Evolutionary conservation across 345 rosid genomes (phyloP).

Genomic region (Crucihimalaya himalaica): DNA sequence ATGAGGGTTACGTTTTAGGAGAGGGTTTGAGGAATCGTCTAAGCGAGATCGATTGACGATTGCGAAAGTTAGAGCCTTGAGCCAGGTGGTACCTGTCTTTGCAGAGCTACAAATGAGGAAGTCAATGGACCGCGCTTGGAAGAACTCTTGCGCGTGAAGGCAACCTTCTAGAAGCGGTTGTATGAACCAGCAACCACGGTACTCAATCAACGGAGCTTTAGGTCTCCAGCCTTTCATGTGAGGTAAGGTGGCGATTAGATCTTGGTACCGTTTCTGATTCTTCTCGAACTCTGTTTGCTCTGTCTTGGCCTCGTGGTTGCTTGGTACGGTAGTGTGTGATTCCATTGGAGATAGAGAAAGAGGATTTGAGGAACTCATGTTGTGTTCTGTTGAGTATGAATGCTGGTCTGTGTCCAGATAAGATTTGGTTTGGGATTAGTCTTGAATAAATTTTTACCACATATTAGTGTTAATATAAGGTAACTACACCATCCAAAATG

Average conservation of each 20-base stretch:
- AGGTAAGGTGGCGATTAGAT: constrained; percentile 17
- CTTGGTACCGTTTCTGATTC: constrained; percentile 24
- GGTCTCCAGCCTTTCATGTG: constrained; percentile 15
- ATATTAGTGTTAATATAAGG: neutral
- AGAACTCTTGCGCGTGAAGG: constrained; percentile 22
- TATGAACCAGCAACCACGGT: constrained; percentile 4
- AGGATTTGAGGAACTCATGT: neutral
- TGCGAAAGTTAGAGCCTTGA: constrained; percentile 33
- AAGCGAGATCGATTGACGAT: constrained; percentile 13
- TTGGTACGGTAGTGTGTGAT: neutral
- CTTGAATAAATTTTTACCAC: neutral
- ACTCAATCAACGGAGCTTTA: neutral
- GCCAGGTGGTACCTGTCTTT: constrained; percentile 41
- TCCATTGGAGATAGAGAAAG: constrained; percentile 2
- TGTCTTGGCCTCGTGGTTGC: constrained; percentile 2
- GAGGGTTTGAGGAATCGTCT: neutral
- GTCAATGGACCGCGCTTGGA: constrained; percentile 22
- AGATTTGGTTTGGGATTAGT: neutral
- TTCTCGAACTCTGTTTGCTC: constrained; percentile 20
- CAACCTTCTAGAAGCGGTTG: constrained; percentile 13
- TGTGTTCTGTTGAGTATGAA: neutral
- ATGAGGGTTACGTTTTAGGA: constrained; percentile 21
- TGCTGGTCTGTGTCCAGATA: neutral
- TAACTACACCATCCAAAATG: neutral
- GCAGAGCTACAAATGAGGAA: constrained; percentile 30